phyloP scores from a whole-genome alignment of 371 early-diverging fungal species.

The Mortierella sp. region DNA sequence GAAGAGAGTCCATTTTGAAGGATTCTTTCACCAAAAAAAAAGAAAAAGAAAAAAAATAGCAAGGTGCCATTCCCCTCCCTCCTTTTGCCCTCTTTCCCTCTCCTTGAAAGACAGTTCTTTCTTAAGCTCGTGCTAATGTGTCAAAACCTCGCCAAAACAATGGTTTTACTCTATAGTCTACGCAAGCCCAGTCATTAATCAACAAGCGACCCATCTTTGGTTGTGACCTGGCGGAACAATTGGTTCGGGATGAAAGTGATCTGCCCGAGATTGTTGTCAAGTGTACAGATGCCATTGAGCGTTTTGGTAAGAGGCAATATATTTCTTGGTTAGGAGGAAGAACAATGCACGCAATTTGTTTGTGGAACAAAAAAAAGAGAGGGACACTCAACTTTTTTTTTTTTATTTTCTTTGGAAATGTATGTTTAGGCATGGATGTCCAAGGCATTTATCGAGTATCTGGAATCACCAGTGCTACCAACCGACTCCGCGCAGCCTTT shows the following conservation, averaged over 20 bases:
- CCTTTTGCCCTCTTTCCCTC: not conserved
- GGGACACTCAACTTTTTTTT: too few species aligned
- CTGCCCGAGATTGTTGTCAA: constrained; percentile 79
- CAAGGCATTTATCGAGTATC: constrained; percentile 89
- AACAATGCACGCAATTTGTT: not conserved
- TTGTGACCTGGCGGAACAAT: constrained; percentile 63
- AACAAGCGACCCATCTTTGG: constrained; percentile 79
- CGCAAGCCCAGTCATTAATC: constrained; percentile 63
- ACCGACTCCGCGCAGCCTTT: constrained; percentile 72
- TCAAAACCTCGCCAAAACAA: not conserved
- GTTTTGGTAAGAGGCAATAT: constrained; percentile 45
- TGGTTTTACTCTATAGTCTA: constrained; percentile 55
- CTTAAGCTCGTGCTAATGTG: not conserved
- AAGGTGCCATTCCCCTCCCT: too few species aligned
- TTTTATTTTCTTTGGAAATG: too few species aligned
- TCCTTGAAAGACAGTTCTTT: not conserved
- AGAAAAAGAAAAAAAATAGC: not conserved
- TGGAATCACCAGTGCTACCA: constrained; percentile 76
- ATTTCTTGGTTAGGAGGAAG: not conserved
- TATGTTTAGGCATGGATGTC: constrained; percentile 66
- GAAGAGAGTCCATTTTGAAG: not conserved
- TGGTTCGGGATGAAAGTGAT: constrained; percentile 72
- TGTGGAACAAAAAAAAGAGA: too few species aligned
- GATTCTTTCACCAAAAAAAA: not conserved
- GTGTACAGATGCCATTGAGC: constrained; percentile 83